phyloP scores from a whole-genome alignment of 2,329 filamentous ascomycete genomes.

The Tolypocladium ovalisporum region DNA sequence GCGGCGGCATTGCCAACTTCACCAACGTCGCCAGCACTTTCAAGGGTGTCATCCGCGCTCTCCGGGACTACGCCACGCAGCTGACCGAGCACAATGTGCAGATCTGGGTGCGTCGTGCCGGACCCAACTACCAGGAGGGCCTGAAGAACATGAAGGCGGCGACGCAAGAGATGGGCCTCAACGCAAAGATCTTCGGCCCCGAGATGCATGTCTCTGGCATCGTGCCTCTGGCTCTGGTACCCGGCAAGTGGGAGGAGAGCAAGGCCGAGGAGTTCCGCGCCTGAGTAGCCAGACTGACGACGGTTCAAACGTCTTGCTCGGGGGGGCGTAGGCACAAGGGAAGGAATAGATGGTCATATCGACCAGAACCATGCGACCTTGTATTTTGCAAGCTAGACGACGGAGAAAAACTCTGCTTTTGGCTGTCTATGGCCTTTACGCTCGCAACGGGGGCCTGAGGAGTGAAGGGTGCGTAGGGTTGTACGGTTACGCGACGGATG shows the following conservation, averaged over 20 bases:
- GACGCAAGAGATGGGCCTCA: slow-evolving; percentile 80
- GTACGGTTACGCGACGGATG: slow-evolving; percentile 2
- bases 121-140: slow-evolving; percentile 99
- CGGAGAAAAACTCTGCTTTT: slow-evolving; percentile 6
- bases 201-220: slow-evolving; percentile 98
- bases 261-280: slow-evolving; percentile 49
- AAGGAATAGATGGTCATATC: slow-evolving; percentile 8
- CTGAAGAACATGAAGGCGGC: slow-evolving; percentile 99
- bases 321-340: neutral
- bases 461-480: neutral
- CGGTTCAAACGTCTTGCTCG: neutral
- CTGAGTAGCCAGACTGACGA: slow-evolving; percentile 21
- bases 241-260: slow-evolving; percentile 52
- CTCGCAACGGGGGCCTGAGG: slow-evolving; percentile 1
- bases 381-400: slow-evolving; percentile 24
- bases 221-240: slow-evolving; percentile 76
- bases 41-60: slow-evolving; percentile 97
- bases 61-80: slow-evolving; percentile 76
- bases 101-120: slow-evolving; percentile 83
- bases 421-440: neutral
- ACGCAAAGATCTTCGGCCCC: slow-evolving; percentile 52
- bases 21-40: slow-evolving; percentile 99
- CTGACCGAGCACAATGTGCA: slow-evolving; percentile 94
- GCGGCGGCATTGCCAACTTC: slow-evolving; percentile 99
- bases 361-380: slow-evolving; percentile 14